These are phyloP conservation scores for Candida neerlandica DNA, from an alignment of 1,139 yeast species.

Conservation along the genomic window DNA sequence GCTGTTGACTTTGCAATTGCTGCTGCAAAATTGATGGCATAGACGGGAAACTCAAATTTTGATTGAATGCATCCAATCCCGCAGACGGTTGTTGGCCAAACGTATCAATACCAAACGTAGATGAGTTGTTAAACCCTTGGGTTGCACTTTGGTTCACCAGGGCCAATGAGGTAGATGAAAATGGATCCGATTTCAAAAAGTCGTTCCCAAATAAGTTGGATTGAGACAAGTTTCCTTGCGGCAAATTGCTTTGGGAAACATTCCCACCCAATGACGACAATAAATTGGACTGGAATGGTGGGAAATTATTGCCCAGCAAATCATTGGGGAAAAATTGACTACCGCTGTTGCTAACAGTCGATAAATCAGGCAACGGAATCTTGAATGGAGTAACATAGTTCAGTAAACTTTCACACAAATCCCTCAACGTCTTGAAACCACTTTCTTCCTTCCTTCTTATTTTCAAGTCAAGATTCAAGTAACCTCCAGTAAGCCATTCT, in stretches of 20 bases:
- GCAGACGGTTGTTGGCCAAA: constrained; percentile 17
- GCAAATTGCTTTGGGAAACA: constrained; percentile 2
- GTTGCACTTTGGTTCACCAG: neutral
- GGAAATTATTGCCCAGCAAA: constrained; percentile 2
- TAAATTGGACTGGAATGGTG: constrained; percentile 4
- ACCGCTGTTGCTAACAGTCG: constrained; percentile 6
- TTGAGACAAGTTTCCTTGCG: constrained; percentile 18
- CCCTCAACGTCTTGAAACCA: constrained; percentile 43
- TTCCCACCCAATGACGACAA: constrained; percentile 5
- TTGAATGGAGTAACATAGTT: constrained; percentile 63
- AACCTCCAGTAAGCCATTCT: constrained; percentile 69
- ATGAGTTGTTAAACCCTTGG: constrained; percentile 6
- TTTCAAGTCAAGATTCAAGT: constrained; percentile 56
- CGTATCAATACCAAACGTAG: constrained; percentile 29
- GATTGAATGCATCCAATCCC: constrained; percentile 11
- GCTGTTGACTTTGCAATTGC: constrained; percentile 31
- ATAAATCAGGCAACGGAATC: constrained; percentile 51
- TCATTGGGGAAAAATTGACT: constrained; percentile 16
- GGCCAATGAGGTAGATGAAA: constrained; percentile 16
- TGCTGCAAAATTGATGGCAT: constrained; percentile 39
- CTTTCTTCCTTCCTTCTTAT: constrained; percentile 58
- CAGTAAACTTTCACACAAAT: constrained; percentile 48
- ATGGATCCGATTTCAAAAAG: constrained; percentile 30
- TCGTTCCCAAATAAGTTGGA: constrained; percentile 30
- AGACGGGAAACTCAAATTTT: constrained; percentile 16